Percentiles rank a stretch among this genome's conserved stretches.
These are phyloP conservation scores for Sarocladiaceae sp. DNA, from an alignment of 2,329 filamentous ascomycete species.

Conservation along the genomic window DNA sequence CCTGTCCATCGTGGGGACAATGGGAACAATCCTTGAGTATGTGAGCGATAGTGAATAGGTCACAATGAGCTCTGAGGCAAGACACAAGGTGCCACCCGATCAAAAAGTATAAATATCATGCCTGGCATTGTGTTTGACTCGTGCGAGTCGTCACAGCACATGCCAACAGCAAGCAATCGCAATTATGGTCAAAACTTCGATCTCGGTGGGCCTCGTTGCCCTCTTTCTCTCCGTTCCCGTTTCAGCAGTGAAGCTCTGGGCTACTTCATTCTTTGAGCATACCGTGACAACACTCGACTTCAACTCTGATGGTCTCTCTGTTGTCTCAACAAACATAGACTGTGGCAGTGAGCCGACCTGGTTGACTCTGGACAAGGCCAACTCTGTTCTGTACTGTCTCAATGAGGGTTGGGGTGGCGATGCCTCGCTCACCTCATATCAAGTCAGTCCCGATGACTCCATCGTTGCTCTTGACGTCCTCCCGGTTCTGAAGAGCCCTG, in stretches of 20 bases:
- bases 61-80: no score
- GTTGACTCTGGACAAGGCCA: slow-evolving; percentile 46
- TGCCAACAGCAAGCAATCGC: not conserved
- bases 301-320: slow-evolving; percentile 31
- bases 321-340: slow-evolving; percentile 33
- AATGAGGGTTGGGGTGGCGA: slow-evolving; percentile 47
- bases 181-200: slow-evolving; percentile 1
- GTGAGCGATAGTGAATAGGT: no score
- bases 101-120: no score
- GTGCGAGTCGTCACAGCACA: no score
- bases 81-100: no score
- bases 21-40: no score
- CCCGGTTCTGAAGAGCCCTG: slow-evolving; percentile 33
- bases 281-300: slow-evolving; percentile 40
- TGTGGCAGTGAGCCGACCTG: slow-evolving; percentile 54
- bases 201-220: not conserved
- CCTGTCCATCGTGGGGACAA: no score
- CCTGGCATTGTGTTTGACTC: no score
- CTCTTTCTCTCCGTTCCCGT: slow-evolving; percentile 1
- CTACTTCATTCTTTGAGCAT: slow-evolving; percentile 39
- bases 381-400: slow-evolving; percentile 49
- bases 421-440: slow-evolving; percentile 40
- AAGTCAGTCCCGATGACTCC: slow-evolving; percentile 28
- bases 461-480: slow-evolving; percentile 31
- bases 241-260: slow-evolving; percentile 3